phyloP scores from a whole-genome alignment of 352 stramenopile species.

The Phytopythium kandeliae region DNA sequence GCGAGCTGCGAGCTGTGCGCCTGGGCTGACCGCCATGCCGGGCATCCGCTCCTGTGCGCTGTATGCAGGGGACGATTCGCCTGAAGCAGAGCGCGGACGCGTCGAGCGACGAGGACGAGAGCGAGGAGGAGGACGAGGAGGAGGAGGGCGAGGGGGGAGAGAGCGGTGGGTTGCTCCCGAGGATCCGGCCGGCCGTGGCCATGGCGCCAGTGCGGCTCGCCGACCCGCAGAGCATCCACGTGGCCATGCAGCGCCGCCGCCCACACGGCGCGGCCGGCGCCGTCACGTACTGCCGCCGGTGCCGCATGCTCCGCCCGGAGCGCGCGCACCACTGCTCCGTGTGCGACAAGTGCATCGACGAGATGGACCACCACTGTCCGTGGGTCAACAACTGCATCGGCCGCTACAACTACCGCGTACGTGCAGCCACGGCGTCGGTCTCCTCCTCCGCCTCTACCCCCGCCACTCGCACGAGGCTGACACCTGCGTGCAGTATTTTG shows the following conservation, averaged over 20 bases:
- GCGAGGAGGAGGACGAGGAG: slow-evolving; percentile 3
- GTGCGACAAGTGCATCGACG: slow-evolving; percentile 88
- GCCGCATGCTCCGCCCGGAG: slow-evolving; percentile 39
- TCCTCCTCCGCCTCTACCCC: background rate
- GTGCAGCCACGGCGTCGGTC: slow-evolving; percentile 1
- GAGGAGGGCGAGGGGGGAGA: slow-evolving; percentile 6
- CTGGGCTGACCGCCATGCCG: slow-evolving; percentile 5
- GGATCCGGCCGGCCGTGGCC: slow-evolving; percentile 18
- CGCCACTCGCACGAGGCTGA: background rate
- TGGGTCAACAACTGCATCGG: slow-evolving; percentile 98
- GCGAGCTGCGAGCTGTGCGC: no score
- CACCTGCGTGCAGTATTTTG: slow-evolving; percentile 51
- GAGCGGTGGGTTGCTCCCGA: slow-evolving; percentile 15
- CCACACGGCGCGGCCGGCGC: slow-evolving; percentile 8
- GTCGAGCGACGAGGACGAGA: slow-evolving; percentile 7
- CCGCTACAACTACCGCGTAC: slow-evolving; percentile 93
- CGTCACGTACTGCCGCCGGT: slow-evolving; percentile 45
- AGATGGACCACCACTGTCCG: slow-evolving; percentile 98
- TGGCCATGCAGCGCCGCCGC: slow-evolving; percentile 23
- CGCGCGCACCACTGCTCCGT: slow-evolving; percentile 71
- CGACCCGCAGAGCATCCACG: slow-evolving; percentile 27
- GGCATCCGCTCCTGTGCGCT: background rate
- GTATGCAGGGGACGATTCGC: slow-evolving; percentile 21
- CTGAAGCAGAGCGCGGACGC: slow-evolving; percentile 7
- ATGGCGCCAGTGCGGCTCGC: slow-evolving; percentile 25